Evolutionary conservation across 192 early-diverging fungal species (phyloP).

Genomic region (Allomyces macrogynus): DNA sequence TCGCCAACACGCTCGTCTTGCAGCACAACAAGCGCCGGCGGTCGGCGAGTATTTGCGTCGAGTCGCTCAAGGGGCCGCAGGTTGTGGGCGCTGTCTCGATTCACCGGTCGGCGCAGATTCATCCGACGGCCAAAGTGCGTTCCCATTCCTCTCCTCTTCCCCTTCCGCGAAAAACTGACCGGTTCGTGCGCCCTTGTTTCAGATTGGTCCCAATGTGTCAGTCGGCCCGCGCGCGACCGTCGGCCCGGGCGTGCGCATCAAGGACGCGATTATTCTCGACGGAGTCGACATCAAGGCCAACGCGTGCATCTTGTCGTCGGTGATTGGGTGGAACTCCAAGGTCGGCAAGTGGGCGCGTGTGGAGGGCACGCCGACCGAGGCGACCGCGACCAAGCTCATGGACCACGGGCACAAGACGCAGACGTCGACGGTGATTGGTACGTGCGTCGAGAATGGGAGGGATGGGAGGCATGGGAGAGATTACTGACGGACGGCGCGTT

Average conservation of each 20-base stretch:
- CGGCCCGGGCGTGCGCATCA: slow-evolving; percentile 78
- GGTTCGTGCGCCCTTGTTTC: too few species aligned
- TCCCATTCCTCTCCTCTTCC: background rate
- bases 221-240: slow-evolving; percentile 76
- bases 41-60: slow-evolving; percentile 25
- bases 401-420: slow-evolving; percentile 78
- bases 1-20: slow-evolving; percentile 82
- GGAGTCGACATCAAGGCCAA: slow-evolving; percentile 78
- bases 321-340: slow-evolving; percentile 85
- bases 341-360: slow-evolving; percentile 86
- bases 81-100: slow-evolving; percentile 83
- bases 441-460: background rate
- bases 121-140: slow-evolving; percentile 64
- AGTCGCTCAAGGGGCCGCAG: slow-evolving; percentile 33
- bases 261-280: slow-evolving; percentile 86
- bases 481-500: slow-evolving; percentile 2
- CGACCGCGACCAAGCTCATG: slow-evolving; percentile 45
- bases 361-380: slow-evolving; percentile 54
- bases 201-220: slow-evolving; percentile 89
- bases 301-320: slow-evolving; percentile 63
- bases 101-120: slow-evolving; percentile 78
- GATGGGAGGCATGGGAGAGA: background rate
- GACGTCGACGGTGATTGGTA: slow-evolving; percentile 73
- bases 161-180: background rate
- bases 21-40: slow-evolving; percentile 54